Evolutionary conservation across 805 yeast genomes (phyloP).

Genomic region (Tetrapisispora fleetii): DNA sequence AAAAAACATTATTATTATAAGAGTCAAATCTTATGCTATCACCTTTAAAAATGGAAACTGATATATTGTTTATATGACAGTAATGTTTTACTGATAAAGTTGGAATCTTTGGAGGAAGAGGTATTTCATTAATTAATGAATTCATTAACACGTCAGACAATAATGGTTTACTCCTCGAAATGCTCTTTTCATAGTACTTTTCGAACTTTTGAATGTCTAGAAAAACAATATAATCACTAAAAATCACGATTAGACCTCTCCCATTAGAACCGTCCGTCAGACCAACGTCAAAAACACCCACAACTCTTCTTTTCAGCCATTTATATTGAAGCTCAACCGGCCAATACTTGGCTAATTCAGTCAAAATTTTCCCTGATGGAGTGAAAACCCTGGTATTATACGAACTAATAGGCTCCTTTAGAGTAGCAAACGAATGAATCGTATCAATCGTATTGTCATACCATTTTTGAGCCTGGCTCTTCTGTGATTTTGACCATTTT

Average conservation of each 20-base stretch:
- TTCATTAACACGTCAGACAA: constrained; percentile 82
- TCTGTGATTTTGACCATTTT: constrained; percentile 19
- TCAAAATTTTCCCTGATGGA: constrained; percentile 80
- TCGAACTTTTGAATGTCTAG: constrained; percentile 42
- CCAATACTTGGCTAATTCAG: constrained; percentile 81
- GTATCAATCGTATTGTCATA: constrained; percentile 50
- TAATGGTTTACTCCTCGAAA: constrained; percentile 34
- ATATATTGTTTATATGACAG: constrained; percentile 49
- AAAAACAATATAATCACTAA: constrained; percentile 70
- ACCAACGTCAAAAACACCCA: constrained; percentile 53
- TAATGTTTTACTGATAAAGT: constrained; percentile 57
- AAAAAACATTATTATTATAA: constrained; percentile 14
- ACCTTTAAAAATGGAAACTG: constrained; percentile 35
- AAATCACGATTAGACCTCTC: constrained; percentile 56
- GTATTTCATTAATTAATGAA: constrained; percentile 76
- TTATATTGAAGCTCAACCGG: constrained; percentile 80
- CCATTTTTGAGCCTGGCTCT: constrained; percentile 29
- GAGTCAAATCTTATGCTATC: constrained; percentile 24
- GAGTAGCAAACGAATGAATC: constrained; percentile 73
- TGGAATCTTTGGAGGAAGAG: constrained; percentile 58
- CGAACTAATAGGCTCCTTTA: constrained; percentile 33
- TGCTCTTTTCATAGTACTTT: constrained; percentile 12
- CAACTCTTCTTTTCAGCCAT: constrained; percentile 80
- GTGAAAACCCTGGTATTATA: constrained; percentile 68
- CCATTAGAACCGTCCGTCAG: constrained; percentile 25